Evolutionary conservation across 2,329 filamentous ascomycete genomes (phyloP).

Genomic region (Fonsecaea multimorphosa): DNA sequence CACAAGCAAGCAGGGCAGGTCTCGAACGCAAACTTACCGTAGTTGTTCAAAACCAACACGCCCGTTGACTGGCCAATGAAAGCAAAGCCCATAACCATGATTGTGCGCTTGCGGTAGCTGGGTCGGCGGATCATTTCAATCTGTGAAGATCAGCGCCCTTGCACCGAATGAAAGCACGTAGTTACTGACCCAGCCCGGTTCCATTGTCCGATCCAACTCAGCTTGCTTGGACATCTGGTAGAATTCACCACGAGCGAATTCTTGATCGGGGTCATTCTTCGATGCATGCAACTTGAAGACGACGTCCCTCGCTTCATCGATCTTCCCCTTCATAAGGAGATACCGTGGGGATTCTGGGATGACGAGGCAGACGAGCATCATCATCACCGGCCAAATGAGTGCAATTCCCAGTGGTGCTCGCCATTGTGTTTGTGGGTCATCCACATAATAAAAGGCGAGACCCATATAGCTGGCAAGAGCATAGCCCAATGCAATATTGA

Average conservation of each 20-base stretch:
- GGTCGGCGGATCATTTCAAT: slow-evolving; percentile 21
- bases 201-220: slow-evolving; percentile 29
- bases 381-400: slow-evolving; percentile 31
- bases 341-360: slow-evolving; percentile 42
- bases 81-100: slow-evolving; percentile 28
- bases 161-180: neutral
- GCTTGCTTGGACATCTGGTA: slow-evolving; percentile 36
- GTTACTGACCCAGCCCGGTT: slow-evolving; percentile 26
- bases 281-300: slow-evolving; percentile 34
- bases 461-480: slow-evolving; percentile 32
- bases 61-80: slow-evolving; percentile 34
- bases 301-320: slow-evolving; percentile 39
- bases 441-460: slow-evolving; percentile 28
- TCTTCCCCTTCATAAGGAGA: slow-evolving; percentile 40
- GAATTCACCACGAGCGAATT: slow-evolving; percentile 32
- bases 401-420: slow-evolving; percentile 30
- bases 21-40: slow-evolving; percentile 15
- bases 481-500: slow-evolving; percentile 35
- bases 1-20: neutral
- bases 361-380: slow-evolving; percentile 38
- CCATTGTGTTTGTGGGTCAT: slow-evolving; percentile 27
- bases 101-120: slow-evolving; percentile 29
- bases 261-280: slow-evolving; percentile 29
- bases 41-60: slow-evolving; percentile 33
- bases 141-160: neutral